Evolutionary conservation across 805 yeast genomes (phyloP).

Genomic region (Teunomyces barrocoloradensis): DNA sequence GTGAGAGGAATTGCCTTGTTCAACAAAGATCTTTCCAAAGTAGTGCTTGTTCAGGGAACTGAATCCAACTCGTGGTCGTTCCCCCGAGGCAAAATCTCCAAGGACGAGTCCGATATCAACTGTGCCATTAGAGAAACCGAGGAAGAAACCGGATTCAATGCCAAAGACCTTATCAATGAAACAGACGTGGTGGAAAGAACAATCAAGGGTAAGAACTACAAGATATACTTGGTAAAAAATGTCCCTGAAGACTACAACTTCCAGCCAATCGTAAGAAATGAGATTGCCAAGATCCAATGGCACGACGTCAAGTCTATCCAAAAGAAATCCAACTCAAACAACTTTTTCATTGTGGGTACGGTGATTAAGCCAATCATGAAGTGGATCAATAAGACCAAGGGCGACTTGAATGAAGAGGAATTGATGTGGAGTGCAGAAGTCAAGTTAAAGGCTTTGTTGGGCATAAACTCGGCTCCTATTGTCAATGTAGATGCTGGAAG

Average conservation of each 20-base stretch:
- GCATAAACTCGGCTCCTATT: constrained; percentile 41
- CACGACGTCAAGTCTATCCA: constrained; percentile 47
- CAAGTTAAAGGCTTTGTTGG: constrained; percentile 62
- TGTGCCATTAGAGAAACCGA: constrained; percentile 91
- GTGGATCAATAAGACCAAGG: constrained; percentile 57
- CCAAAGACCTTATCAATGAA: constrained; percentile 61
- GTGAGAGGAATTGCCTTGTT: constrained; percentile 94
- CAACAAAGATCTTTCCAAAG: constrained; percentile 64
- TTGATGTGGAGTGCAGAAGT: constrained; percentile 62
- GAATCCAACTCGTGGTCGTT: constrained; percentile 86
- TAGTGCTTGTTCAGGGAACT: constrained; percentile 79
- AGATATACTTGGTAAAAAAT: constrained; percentile 72
- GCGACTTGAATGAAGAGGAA: constrained; percentile 51
- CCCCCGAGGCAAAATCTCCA: constrained; percentile 95
- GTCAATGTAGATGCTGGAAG: constrained; percentile 64
- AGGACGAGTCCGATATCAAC: constrained; percentile 81
- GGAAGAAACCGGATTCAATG: constrained; percentile 94
- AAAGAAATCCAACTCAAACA: constrained; percentile 37
- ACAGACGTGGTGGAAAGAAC: constrained; percentile 79
- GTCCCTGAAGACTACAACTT: constrained; percentile 78
- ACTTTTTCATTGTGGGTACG: constrained; percentile 46
- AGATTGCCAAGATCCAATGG: constrained; percentile 85
- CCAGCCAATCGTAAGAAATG: constrained; percentile 81
- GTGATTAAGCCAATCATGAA: constrained; percentile 50
- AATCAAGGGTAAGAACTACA: constrained; percentile 77